Evolutionary conservation across 2,329 filamentous ascomycete genomes (phyloP), one percentile per base, ranked within the genome.

Genomic region (Teratosphaeria destructans): DNA sequence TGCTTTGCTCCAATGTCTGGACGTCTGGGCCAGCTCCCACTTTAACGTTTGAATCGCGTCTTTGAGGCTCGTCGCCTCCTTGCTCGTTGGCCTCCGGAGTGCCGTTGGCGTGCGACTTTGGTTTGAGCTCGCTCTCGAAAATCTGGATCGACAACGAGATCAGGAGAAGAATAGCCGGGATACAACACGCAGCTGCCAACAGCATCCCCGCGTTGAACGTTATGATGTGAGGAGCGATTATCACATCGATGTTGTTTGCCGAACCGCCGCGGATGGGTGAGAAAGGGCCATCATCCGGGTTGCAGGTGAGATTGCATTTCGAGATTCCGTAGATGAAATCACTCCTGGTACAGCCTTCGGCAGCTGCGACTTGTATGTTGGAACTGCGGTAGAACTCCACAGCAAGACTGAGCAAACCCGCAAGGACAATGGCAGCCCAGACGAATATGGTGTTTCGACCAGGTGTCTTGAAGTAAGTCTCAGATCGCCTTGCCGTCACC

Each of bases 401-500:
- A 0, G 82, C 81, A 60, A 88, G 74, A 61, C 83, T 84, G 19
- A 87, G 61, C 1, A 87, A 71, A 5, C 83, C 85, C 27, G 81
- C 78, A 12, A 88, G 75, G 32, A 87, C 72, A 2, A 88, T 73
- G 3, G 77, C 76, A 0, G 83, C 84, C 85, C 85, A 88, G 0
- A 86, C 37, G 64, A 87, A 88, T 58, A 88, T 86, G 53, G 82
- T 80, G 62, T 87, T 86, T 39, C 85, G 77, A 2, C 84, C 85
- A 0, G 82, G 82, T 26, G 82, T 79, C 57, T 83, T 77, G 67
- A 86, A 87, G 67, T 88, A 88, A 0, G 85, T 88, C 16, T 73
- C 73, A 1, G 85, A 87, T 52, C 85, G 70, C 62, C 79, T 78
- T 26, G 85, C 83, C 0, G 84, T 86, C 0, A 84, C 77, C 0